These are phyloP conservation scores for Aspergillus hortae DNA, from an alignment of 2,329 filamentous ascomycete genomes.

Conservation along the genomic window DNA sequence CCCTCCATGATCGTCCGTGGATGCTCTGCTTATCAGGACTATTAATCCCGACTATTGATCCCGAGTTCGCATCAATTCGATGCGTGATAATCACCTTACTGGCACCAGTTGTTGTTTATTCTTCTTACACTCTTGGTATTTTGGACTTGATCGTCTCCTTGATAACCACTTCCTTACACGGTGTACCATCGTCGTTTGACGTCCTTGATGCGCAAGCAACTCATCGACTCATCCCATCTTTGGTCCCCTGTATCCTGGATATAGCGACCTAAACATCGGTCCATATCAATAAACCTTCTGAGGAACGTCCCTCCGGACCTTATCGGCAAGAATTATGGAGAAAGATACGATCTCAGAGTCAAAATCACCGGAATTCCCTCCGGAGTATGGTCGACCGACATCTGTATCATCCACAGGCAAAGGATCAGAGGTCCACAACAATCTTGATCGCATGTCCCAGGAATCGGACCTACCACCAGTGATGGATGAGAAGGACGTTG, in stretches of 20 bases:
- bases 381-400: neutral
- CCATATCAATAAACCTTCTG: neutral
- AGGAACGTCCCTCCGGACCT: neutral
- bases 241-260: too few species aligned
- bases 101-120: neutral
- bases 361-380: neutral
- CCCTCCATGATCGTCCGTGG: neutral
- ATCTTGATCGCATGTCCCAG: slow-evolving; percentile 16
- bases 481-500: slow-evolving; percentile 18
- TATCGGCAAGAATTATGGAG: neutral
- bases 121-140: too few species aligned
- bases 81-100: neutral
- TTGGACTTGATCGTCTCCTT: too few species aligned
- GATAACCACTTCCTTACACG: too few species aligned
- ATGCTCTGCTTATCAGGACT: neutral
- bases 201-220: neutral
- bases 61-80: neutral
- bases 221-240: too few species aligned
- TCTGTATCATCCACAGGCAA: neutral
- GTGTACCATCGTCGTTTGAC: neutral
- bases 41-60: neutral
- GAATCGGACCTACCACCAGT: slow-evolving; percentile 8
- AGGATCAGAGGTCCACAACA: neutral
- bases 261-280: too few species aligned
- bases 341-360: neutral